Conservation (phyloP, 2,329 filamentous ascomycete species). For the Xylaria sp. region DNA sequence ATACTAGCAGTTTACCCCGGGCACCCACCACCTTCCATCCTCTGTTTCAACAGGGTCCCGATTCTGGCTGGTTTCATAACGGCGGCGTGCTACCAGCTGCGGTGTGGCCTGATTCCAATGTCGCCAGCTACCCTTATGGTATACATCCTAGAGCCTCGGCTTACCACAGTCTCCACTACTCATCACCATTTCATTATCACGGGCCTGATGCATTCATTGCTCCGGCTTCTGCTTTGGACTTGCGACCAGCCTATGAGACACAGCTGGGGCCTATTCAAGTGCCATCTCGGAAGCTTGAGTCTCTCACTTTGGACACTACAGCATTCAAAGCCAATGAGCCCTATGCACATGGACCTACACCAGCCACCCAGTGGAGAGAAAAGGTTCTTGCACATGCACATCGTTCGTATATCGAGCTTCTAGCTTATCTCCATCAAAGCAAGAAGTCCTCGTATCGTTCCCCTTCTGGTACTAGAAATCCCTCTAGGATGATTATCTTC, state of each 20-base stretch:
- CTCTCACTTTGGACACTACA: conserved; percentile 30
- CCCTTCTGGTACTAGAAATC: conserved; percentile 34
- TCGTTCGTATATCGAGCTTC: conserved; percentile 64
- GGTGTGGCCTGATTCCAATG: conserved; percentile 35
- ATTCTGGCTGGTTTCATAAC: conserved; percentile 38
- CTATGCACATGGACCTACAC: conserved; percentile 23
- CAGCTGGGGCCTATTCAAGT: conserved; percentile 24
- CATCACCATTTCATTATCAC: conserved; percentile 26
- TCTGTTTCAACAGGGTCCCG: conserved; percentile 34
- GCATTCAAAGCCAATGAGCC: conserved; percentile 21
- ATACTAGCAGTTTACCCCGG: conserved; percentile 24
- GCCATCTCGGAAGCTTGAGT: conserved; percentile 31
- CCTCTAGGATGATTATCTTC: conserved; percentile 49
- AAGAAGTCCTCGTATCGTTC: conserved; percentile 45
- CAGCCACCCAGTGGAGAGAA: conserved; percentile 54
- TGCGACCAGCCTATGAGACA: conserved; percentile 36
- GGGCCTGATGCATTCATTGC: conserved; percentile 23
- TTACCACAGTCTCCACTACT: conserved; percentile 33
- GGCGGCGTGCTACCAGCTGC: conserved; percentile 35
- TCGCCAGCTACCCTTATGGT: conserved; percentile 32
- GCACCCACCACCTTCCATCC: conserved; percentile 32
- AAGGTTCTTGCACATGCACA: conserved; percentile 66
- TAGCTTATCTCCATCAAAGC: conserved; percentile 57
- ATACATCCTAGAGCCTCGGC: conserved; percentile 30
- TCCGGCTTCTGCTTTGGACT: conserved; percentile 30